Percentiles rank a stretch among this genome's conserved stretches.
Conservation (phyloP, 148 eudicot genomes). For the Silene latifolia region DNA sequence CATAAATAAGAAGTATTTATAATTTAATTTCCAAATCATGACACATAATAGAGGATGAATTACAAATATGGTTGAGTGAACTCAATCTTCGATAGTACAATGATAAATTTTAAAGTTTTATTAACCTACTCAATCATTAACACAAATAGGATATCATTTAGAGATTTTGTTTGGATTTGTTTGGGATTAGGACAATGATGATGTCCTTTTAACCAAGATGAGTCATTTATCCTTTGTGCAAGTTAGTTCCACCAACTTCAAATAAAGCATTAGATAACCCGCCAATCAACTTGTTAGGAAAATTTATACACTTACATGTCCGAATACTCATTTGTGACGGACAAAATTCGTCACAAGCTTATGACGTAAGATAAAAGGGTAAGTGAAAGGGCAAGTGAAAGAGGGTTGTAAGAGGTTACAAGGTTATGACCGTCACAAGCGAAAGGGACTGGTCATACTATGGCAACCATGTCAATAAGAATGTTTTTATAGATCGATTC, state of each 20-base stretch:
- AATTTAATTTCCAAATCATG: too few species aligned
- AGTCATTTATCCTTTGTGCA: slow-evolving; percentile 13
- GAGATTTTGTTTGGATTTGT: neutral
- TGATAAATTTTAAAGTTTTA: neutral
- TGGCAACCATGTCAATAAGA: too few species aligned
- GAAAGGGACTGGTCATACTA: too few species aligned
- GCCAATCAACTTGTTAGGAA: neutral
- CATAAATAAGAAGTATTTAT: too few species aligned
- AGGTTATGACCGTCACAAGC: too few species aligned
- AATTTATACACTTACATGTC: neutral
- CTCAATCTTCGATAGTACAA: neutral
- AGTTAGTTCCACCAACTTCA: slow-evolving; percentile 6
- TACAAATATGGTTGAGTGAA: neutral
- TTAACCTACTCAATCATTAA: neutral
- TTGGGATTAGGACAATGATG: neutral
- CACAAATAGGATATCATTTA: neutral
- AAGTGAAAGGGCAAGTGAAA: too few species aligned
- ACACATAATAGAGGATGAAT: neutral
- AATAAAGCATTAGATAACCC: neutral
- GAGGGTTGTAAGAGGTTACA: too few species aligned
- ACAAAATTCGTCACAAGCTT: too few species aligned
- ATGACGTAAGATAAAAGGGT: too few species aligned
- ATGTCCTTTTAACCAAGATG: neutral
- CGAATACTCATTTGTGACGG: too few species aligned
- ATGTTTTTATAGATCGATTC: too few species aligned